Conservation (phyloP, 306 rosid genomes). For the Aeschynomene evenia region DNA sequence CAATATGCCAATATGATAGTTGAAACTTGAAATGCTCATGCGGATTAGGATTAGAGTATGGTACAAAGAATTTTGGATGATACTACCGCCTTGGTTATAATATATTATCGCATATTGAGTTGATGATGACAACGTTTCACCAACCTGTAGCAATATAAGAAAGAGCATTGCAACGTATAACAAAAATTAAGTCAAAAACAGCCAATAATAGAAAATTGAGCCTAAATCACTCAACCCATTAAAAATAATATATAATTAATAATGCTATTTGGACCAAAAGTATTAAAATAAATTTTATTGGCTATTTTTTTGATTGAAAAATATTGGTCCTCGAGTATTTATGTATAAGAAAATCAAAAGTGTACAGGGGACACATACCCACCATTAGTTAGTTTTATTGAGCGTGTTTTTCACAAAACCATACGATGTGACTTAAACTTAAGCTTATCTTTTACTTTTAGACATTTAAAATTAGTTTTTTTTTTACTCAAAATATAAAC, state of each 20-base stretch:
- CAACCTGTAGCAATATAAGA: slow-evolving; percentile 29
- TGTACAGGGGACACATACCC: slow-evolving; percentile 9
- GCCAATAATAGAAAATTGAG: too few species aligned
- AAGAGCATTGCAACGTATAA: too few species aligned
- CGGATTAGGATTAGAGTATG: slow-evolving; percentile 1
- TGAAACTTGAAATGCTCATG: background rate
- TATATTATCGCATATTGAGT: slow-evolving; percentile 8
- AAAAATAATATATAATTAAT: too few species aligned
- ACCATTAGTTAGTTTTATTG: background rate
- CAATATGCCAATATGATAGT: background rate
- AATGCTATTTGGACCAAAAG: too few species aligned
- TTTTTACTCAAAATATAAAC: background rate
- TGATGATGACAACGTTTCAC: slow-evolving; percentile 35
- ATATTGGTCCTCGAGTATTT: too few species aligned
- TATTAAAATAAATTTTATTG: too few species aligned
- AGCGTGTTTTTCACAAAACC: background rate
- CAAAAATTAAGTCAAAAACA: too few species aligned
- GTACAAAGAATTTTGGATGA: slow-evolving; percentile 28
- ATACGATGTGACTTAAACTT: slow-evolving; percentile 10
- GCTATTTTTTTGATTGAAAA: too few species aligned
- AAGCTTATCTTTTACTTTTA: background rate
- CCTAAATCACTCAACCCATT: too few species aligned
- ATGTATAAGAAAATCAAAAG: background rate
- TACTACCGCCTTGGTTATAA: slow-evolving; percentile 15
- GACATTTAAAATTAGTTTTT: background rate